Percentiles rank a stretch among this genome's conserved stretches.
Evolutionary conservation across 83 land plant species (phyloP).

Genomic region (Diphasiastrum complanatum): DNA sequence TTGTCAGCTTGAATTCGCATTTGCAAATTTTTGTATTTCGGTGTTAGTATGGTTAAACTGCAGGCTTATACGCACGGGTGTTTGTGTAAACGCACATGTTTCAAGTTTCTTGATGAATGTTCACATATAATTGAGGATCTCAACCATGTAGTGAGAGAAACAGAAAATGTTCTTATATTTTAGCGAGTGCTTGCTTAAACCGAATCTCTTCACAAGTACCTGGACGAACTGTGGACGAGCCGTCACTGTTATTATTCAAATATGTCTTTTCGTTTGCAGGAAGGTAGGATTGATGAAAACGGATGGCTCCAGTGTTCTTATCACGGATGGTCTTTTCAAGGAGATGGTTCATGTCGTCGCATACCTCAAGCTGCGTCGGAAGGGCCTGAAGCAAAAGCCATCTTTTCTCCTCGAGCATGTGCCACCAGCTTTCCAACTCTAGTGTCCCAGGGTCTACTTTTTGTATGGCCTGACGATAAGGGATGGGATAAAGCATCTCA

Average conservation of each 20-base stretch:
- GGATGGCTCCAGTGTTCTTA: constrained; percentile 96
- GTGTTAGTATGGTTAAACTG: too few relatives aligned
- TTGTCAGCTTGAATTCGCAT: too few relatives aligned
- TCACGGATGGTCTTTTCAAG: constrained; percentile 95
- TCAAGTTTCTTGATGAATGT: too few relatives aligned
- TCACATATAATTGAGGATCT: too few relatives aligned
- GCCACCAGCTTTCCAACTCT: constrained; percentile 60
- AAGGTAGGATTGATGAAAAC: constrained; percentile 88
- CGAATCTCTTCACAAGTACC: not conserved
- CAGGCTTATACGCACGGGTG: too few relatives aligned
- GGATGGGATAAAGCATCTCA: constrained; percentile 71
- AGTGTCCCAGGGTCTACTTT: constrained; percentile 88
- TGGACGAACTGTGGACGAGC: not conserved
- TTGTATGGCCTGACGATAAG: constrained; percentile 99
- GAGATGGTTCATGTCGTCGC: constrained; percentile 63
- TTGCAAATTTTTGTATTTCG: too few relatives aligned
- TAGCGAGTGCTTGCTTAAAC: too few relatives aligned
- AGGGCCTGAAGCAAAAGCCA: constrained; percentile 88
- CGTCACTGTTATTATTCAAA: not conserved
- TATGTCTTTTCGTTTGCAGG: constrained; percentile 38
- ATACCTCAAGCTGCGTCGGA: constrained; percentile 86
- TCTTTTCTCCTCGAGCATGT: constrained; percentile 72
- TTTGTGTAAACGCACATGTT: too few relatives aligned
- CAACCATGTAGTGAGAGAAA: too few relatives aligned
- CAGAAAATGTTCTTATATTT: too few relatives aligned